Percentiles rank a stretch among this genome's conserved stretches.
Conservation (phyloP, 352 stramenopile species). For the Phytophthora brassicae region DNA sequence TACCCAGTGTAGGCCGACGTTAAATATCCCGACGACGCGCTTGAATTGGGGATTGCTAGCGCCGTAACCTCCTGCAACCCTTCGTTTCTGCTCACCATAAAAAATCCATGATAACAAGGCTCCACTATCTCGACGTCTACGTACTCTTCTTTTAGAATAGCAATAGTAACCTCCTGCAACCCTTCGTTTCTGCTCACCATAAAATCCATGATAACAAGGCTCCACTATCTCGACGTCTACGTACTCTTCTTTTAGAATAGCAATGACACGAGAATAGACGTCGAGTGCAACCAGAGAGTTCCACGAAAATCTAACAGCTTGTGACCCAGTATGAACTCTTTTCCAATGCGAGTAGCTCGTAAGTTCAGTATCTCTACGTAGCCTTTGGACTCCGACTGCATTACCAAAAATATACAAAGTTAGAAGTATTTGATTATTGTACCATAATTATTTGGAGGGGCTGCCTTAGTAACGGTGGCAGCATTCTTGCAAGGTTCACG, state of each 20-base stretch:
- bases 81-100: neutral
- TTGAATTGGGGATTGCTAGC: neutral
- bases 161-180: neutral
- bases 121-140: neutral
- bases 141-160: neutral
- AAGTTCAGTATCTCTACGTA: neutral
- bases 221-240: neutral
- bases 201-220: neutral
- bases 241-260: neutral
- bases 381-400: neutral
- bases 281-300: neutral
- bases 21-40: conserved; percentile 1
- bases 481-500: neutral
- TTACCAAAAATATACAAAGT: neutral
- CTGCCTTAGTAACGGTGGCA: neutral
- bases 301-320: neutral
- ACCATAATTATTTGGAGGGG: too few relatives aligned
- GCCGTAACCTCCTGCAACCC: neutral
- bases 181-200: neutral
- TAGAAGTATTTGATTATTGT: too few relatives aligned
- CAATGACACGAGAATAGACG: neutral
- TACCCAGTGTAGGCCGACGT: conserved; percentile 4
- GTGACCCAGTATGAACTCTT: neutral
- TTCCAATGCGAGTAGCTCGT: neutral
- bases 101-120: neutral